phyloP scores from a whole-genome alignment of 495 filamentous ascomycete genomes.

The Trichocladium uniseriatum region DNA sequence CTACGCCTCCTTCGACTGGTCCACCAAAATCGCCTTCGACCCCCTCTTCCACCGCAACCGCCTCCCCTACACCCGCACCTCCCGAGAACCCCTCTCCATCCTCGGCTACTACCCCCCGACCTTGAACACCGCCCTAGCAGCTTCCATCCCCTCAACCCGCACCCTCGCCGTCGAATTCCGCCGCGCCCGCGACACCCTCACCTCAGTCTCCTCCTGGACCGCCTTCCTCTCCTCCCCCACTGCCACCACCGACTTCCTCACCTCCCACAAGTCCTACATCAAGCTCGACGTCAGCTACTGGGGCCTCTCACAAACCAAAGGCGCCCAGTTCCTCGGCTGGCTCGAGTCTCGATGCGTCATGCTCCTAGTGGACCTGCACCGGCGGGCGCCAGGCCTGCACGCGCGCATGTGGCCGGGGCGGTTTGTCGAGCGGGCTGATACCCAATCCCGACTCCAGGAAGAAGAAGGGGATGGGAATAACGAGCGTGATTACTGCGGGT shows the following conservation, averaged over 20 bases:
- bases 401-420: constrained; percentile 50
- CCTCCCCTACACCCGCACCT: constrained; percentile 38
- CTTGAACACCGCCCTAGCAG: constrained; percentile 44
- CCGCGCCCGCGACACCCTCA: constrained; percentile 21
- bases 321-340: constrained; percentile 43
- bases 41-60: constrained; percentile 35
- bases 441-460: neutral
- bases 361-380: constrained; percentile 45
- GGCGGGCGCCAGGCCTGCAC: constrained; percentile 34
- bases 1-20: constrained; percentile 48
- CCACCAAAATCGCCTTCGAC: constrained; percentile 40
- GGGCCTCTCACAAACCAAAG: constrained; percentile 38
- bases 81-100: constrained; percentile 47
- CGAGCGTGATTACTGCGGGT: constrained; percentile 37
- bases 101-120: constrained; percentile 44
- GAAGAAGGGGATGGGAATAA: constrained; percentile 6
- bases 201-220: constrained; percentile 29
- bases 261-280: constrained; percentile 37
- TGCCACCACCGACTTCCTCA: constrained; percentile 35
- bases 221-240: constrained; percentile 24
- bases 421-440: constrained; percentile 29
- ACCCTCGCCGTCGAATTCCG: constrained; percentile 42
- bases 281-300: constrained; percentile 49
- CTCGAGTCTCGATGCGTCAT: constrained; percentile 42
- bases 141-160: constrained; percentile 37